Percentiles rank a stretch among this genome's conserved stretches.
Conservation (phyloP, 257 asterid species). For the Solanum acaule region DNA sequence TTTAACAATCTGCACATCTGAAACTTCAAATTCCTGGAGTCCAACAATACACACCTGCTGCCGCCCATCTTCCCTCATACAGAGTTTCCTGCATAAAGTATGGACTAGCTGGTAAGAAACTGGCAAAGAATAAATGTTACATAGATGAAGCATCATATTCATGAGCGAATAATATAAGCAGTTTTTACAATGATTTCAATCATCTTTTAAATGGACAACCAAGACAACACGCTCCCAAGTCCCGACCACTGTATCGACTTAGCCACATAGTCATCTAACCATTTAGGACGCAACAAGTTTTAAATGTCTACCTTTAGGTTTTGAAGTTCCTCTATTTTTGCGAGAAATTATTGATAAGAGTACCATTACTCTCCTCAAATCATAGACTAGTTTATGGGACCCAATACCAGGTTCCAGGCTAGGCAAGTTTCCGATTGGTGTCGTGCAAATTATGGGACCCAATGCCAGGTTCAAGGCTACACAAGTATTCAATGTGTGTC, state of each 20-base stretch:
- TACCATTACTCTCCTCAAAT: not conserved
- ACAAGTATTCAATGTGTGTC: not conserved
- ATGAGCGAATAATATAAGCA: not conserved
- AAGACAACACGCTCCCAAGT: not conserved
- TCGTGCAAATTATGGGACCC: not conserved
- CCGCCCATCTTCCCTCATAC: constrained; percentile 99
- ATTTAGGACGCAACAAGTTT: not conserved
- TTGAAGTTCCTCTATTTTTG: not conserved
- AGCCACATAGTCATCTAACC: not conserved
- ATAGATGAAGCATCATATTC: not conserved
- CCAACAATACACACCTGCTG: constrained; percentile 99
- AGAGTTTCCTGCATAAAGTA: constrained; percentile 57
- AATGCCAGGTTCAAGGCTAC: not conserved
- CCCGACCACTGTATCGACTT: not conserved
- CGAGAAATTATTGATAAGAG: not conserved
- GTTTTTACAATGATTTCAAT: not conserved
- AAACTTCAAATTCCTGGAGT: constrained; percentile 97
- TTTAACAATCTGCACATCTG: constrained; percentile 89
- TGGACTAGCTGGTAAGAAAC: too few species aligned
- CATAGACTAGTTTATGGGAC: not conserved
- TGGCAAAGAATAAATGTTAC: too few species aligned
- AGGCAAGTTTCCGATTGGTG: not conserved
- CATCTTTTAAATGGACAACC: not conserved
- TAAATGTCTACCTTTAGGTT: not conserved
- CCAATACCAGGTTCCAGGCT: not conserved